Evolutionary conservation across 768 basidiomycete species (phyloP), one percentile per base, ranked within the genome.

Genomic region (Amanita pallidorosea): DNA sequence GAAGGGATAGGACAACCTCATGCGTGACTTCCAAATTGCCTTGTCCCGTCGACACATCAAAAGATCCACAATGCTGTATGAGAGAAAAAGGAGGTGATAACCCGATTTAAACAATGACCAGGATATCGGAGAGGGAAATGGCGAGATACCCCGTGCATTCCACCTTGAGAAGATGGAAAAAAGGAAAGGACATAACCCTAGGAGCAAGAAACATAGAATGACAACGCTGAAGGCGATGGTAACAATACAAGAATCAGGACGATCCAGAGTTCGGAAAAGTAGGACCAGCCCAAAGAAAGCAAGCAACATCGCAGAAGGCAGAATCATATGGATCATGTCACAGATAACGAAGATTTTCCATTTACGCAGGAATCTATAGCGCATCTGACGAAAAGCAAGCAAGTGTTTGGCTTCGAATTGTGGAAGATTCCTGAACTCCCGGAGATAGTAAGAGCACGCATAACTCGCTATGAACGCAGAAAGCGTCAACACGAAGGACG

Each of bases 361-460:
- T 25, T 22, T 33, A 22, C 20, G 35, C 9, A 47, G 13, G 13
- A 18, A 20, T 13, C 36, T 35, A n/a, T 47, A 47, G 17, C 20
- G 46, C 31, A 36, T 47, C 23, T 47, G 46, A n/a, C 46, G 46
- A 23, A 47, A 47, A 25, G 48, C 48, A 3, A 49, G 25, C 63
- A 22, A 18, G 54, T 49, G 35, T 29, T 47, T 47, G 34, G n/a
- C n/a, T 4, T 38, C 36, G 47, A 48, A 38, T 29, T 48, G 47
- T 5, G 47, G 47, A 9, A 15, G n/a, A 8, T 38, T 27, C 20
- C 17, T 12, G 40, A 51, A 51, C 13, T 43, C 27, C 31, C 40
- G 27, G 20, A 51, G 43, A 15, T 29, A 51, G 7, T 29, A 17
- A 15, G 9, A 29, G 41, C 49, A 20, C 4, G 34, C 12, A 13